Conservation (phyloP, 768 basidiomycete species). For the Hericium alpestre region DNA sequence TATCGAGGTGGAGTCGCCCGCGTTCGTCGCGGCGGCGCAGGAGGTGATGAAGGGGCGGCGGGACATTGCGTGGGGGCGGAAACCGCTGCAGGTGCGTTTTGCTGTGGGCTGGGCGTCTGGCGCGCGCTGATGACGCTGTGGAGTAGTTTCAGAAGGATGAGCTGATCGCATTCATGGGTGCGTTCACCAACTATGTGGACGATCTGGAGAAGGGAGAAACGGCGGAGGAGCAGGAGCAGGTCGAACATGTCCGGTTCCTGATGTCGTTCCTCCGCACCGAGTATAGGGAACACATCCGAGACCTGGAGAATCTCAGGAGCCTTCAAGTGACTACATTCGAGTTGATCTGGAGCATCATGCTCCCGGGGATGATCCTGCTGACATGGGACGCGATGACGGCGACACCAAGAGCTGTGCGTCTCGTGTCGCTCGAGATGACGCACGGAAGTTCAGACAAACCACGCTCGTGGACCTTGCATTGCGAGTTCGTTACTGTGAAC, state of each 20-base stretch:
- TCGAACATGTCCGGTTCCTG: neutral
- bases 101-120: neutral
- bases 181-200: neutral
- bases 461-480: neutral
- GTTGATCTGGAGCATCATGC: neutral
- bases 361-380: neutral
- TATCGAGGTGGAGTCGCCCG: neutral
- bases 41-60: neutral
- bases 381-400: neutral
- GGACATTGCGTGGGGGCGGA: neutral
- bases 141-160: neutral
- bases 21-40: neutral
- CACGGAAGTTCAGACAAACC: neutral
- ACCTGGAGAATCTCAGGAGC: neutral
- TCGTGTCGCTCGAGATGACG: neutral
- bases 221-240: neutral
- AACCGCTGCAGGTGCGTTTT: neutral
- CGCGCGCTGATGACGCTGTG: neutral
- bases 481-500: neutral
- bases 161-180: neutral
- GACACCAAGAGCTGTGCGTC: neutral
- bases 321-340: neutral
- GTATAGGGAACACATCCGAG: neutral
- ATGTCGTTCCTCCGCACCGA: neutral
- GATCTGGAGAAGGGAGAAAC: neutral